A percentile compares a stretch with the other conserved stretches of the same genome.
phyloP scores from a whole-genome alignment of 495 filamentous ascomycete genomes.

The Xylaria venustula region DNA sequence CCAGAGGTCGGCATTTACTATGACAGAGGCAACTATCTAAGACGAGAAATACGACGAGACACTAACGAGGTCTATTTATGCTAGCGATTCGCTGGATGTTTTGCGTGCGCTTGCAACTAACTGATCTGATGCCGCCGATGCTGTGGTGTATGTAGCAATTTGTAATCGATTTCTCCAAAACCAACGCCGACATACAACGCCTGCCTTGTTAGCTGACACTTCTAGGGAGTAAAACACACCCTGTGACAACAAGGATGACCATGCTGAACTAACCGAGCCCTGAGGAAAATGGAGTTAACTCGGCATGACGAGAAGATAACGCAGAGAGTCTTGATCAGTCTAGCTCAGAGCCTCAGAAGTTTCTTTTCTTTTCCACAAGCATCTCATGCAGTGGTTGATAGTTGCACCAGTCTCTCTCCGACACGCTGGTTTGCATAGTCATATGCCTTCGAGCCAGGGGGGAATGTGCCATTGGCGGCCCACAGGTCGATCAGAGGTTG shows the following conservation, averaged over 20 bases:
- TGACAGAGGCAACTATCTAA: too few species aligned
- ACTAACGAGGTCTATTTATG: background rate
- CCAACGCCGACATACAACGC: conserved; percentile 6
- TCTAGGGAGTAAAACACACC: background rate
- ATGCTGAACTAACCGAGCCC: background rate
- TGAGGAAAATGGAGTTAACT: background rate
- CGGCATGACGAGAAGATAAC: background rate
- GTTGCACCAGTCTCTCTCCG: conserved; percentile 42
- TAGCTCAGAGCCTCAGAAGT: background rate
- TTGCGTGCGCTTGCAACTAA: too few species aligned
- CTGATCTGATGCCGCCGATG: conserved; percentile 3
- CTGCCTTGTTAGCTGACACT: background rate
- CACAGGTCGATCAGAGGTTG: conserved; percentile 87
- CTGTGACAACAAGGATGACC: background rate
- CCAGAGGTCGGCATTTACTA: too few species aligned
- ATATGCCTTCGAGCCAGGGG: conserved; percentile 63
- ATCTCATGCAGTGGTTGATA: conserved; percentile 28
- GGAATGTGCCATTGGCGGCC: conserved; percentile 79
- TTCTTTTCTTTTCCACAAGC: background rate
- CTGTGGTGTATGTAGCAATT: background rate
- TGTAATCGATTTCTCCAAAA: background rate
- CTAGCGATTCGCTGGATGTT: background rate
- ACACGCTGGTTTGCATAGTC: conserved; percentile 53
- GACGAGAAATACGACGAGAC: background rate
- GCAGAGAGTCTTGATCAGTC: background rate